Evolutionary conservation across 352 stramenopile species (phyloP), one percentile per base, ranked within the genome.

Genomic region (Albugo candida): DNA sequence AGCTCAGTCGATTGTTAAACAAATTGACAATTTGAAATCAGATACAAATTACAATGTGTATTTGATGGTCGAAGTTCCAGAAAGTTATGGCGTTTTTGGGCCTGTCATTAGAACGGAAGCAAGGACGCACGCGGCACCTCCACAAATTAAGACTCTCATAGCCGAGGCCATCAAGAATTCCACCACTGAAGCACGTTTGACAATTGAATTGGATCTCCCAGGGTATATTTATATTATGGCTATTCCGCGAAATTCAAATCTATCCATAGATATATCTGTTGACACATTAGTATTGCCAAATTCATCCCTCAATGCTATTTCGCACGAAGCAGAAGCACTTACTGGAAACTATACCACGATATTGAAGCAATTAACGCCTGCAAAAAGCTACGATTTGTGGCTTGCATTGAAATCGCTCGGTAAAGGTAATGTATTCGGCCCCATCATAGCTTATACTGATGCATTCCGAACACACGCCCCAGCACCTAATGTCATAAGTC

Each of bases 31-130:
- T 0, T 51, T 89, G 12, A 17, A 42, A 11, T 18, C 70, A 0
- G 85, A 86, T 44, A 72, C 59, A 18, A 83, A 61, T 59, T 89
- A 85, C 56, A 74, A 86, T 36, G 73, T 86, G 51, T 85, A 79
- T 59, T 80, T 89, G 55, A 74, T 89, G 10, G 64, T 67, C 12
- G 73, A 89, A 40, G 76, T 84, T 16, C 63, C 65, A 11, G 64
- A 65, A 31, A 89, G 76, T 54, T 86, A 89, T 39, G 76, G 73
- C 2, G 73, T 89, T 11, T 89, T 77, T 45, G 76, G 76, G 6
- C 47, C 59, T 5, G 73, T 89, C 37, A 61, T 83, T 37, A 79
- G 70, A 0, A 72, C 83, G 39, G 65, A 60, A 11, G 71, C 70
- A 13, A 65, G 41, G 20, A 86, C 76, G 4, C 55, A 85, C 45